Conservation (phyloP, 352 stramenopile species). For the Globisporangium spiculum region DNA sequence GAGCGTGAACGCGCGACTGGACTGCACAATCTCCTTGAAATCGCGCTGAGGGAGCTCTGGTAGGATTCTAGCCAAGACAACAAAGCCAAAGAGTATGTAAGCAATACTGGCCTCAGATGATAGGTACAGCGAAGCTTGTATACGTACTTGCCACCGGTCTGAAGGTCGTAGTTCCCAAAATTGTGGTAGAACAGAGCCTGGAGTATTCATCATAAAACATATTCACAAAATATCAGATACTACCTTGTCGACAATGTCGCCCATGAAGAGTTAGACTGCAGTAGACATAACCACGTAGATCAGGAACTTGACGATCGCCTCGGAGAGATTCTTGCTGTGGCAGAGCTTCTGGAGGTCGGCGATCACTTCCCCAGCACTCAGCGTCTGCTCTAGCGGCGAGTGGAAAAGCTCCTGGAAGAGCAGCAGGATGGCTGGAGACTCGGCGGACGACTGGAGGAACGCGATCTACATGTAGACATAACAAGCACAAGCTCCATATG, state of each 20-base stretch:
- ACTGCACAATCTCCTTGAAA: conserved; percentile 5
- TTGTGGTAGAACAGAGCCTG: conserved; percentile 8
- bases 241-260: background rate
- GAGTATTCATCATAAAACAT: background rate
- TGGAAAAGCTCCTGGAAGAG: conserved; percentile 23
- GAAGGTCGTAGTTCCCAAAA: background rate
- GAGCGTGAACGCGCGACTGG: background rate
- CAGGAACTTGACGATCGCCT: conserved; percentile 2
- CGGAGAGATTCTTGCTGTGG: background rate
- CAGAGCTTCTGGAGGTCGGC: background rate
- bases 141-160: background rate
- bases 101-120: background rate
- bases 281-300: background rate
- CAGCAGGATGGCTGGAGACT: conserved; percentile 16
- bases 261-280: background rate
- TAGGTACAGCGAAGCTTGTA: background rate
- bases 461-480: conserved; percentile 8
- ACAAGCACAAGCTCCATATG: background rate
- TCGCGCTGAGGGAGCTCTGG: background rate
- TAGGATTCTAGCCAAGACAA: background rate
- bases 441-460: conserved; percentile 15
- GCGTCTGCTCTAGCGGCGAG: conserved; percentile 6
- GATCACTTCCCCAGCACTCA: background rate
- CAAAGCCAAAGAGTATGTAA: background rate
- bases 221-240: background rate